Evolutionary conservation across 768 basidiomycete species (phyloP).

Genomic region (Phaeolepiota aurea): DNA sequence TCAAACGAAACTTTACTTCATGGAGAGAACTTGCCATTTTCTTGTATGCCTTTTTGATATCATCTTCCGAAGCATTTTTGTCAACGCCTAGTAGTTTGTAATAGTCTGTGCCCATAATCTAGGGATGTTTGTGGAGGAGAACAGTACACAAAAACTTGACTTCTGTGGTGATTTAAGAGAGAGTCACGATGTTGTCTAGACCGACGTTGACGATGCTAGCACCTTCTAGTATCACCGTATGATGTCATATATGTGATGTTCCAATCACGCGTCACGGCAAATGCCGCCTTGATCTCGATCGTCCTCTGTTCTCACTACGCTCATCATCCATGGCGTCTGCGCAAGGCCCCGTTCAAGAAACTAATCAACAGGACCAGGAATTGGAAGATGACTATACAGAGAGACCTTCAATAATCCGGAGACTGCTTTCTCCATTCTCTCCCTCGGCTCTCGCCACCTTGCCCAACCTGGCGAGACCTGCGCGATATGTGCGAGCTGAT

Average conservation of each 20-base stretch:
- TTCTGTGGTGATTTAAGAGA: not conserved
- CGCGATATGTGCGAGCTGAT: constrained; percentile 60
- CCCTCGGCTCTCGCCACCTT: constrained; percentile 46
- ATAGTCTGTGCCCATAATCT: constrained; percentile 76
- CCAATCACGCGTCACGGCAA: too few relatives aligned
- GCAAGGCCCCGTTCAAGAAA: too few relatives aligned
- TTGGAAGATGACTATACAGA: not conserved
- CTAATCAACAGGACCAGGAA: too few relatives aligned
- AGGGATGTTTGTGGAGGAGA: constrained; percentile 3
- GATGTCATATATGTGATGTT: too few relatives aligned
- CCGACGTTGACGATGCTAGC: constrained; percentile 13
- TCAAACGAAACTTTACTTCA: not conserved
- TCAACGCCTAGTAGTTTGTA: constrained; percentile 75
- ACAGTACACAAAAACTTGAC: not conserved
- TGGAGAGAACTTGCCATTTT: constrained; percentile 55
- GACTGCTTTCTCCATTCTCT: constrained; percentile 59
- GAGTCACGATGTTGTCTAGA: not conserved
- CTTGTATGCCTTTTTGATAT: constrained; percentile 93
- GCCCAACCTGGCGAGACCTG: constrained; percentile 33
- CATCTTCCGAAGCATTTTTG: constrained; percentile 71
- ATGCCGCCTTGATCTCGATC: not conserved
- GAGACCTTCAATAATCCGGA: constrained; percentile 33
- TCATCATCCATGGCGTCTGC: too few relatives aligned
- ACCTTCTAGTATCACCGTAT: constrained; percentile 21
- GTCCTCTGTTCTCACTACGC: not conserved